Conservation (phyloP, 2,329 filamentous ascomycete species). For the Penicillium sumatraense region DNA sequence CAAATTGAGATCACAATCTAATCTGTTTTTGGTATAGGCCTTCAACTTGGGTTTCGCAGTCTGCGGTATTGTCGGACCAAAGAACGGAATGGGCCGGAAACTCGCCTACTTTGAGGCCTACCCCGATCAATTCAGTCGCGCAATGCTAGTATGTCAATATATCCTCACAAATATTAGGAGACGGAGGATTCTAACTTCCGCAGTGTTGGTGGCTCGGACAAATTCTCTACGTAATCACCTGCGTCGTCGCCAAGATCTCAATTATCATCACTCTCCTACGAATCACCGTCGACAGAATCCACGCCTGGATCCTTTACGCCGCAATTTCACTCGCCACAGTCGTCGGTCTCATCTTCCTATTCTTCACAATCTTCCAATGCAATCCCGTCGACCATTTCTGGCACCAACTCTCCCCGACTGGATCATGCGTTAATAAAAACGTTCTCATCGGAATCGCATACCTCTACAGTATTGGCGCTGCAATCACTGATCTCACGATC, state of each 20-base stretch:
- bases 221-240: slow-evolving; percentile 54
- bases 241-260: slow-evolving; percentile 53
- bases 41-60: slow-evolving; percentile 33
- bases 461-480: slow-evolving; percentile 52
- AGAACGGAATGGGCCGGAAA: slow-evolving; percentile 29
- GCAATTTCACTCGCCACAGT: slow-evolving; percentile 48
- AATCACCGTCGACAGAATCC: slow-evolving; percentile 49
- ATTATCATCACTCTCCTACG: slow-evolving; percentile 58
- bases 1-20: neutral
- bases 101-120: slow-evolving; percentile 21
- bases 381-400: slow-evolving; percentile 56
- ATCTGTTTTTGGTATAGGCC: slow-evolving; percentile 17
- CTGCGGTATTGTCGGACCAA: slow-evolving; percentile 32
- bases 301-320: slow-evolving; percentile 52
- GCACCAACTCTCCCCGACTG: slow-evolving; percentile 32
- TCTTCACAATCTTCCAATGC: slow-evolving; percentile 58
- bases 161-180: neutral
- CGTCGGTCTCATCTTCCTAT: slow-evolving; percentile 53
- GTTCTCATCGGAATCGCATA: slow-evolving; percentile 58
- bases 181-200: slow-evolving; percentile 4
- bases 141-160: slow-evolving; percentile 27
- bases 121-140: slow-evolving; percentile 25
- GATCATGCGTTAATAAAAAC: slow-evolving; percentile 46
- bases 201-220: slow-evolving; percentile 57
- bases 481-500: slow-evolving; percentile 56